These are phyloP conservation scores for Litchi chinensis DNA, from an alignment of 345 rosid genomes.

Conservation along the genomic window DNA sequence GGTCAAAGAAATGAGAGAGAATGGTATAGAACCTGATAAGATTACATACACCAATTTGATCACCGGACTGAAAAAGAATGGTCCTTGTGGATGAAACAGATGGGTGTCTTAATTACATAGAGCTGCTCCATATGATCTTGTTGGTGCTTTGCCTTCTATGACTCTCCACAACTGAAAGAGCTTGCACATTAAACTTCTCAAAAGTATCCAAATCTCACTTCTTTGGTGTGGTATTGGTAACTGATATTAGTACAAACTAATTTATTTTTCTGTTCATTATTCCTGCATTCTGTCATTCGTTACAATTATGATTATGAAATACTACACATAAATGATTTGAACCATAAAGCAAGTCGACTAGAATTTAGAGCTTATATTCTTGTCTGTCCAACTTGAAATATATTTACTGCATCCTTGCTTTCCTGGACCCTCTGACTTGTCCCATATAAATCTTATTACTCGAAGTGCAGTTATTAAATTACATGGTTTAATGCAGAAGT, in stretches of 20 bases:
- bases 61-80: slow-evolving; percentile 74
- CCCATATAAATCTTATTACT: neutral
- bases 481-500: neutral
- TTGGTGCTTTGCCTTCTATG: neutral
- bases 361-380: neutral
- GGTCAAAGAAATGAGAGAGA: slow-evolving; percentile 82
- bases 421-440: neutral
- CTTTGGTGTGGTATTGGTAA: neutral
- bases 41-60: slow-evolving; percentile 75
- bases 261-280: neutral
- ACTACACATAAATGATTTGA: too few relatives aligned
- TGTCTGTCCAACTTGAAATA: neutral
- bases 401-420: neutral
- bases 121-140: neutral
- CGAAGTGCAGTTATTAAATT: too few relatives aligned
- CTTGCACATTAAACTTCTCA: neutral
- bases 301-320: too few relatives aligned
- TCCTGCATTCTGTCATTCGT: neutral
- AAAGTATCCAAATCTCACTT: neutral
- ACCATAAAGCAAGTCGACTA: too few relatives aligned
- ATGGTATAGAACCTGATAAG: slow-evolving; percentile 70
- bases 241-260: neutral
- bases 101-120: slow-evolving; percentile 46
- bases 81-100: slow-evolving; percentile 98
- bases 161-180: neutral